A percentile compares a stretch with the other conserved stretches of the same genome.
phyloP scores from a whole-genome alignment of 176 grass and related monocot species.

The Elaeis guineensis region DNA sequence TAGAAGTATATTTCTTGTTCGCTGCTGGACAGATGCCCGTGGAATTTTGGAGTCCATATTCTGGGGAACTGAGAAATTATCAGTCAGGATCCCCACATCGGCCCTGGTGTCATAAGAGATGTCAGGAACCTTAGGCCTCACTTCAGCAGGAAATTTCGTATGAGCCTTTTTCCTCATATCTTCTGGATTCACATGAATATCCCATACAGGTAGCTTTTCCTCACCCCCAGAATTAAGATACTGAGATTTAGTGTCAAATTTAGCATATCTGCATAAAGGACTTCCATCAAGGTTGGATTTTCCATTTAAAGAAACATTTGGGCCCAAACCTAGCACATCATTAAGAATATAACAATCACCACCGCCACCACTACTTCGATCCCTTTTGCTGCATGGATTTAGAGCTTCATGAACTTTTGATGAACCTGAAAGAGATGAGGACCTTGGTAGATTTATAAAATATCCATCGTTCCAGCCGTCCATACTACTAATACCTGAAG shows the following conservation, averaged over 20 bases:
- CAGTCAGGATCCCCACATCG: conserved; percentile 9
- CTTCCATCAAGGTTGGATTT: conserved; percentile 11
- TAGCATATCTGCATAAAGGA: conserved; percentile 11
- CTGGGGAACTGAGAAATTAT: conserved; percentile 30
- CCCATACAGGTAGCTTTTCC: conserved; percentile 25
- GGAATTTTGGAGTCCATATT: conserved; percentile 28
- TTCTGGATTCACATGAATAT: conserved; percentile 8
- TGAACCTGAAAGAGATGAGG: conserved; percentile 16
- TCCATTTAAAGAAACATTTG: conserved; percentile 5
- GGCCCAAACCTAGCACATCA: neutral
- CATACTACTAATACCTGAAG: neutral
- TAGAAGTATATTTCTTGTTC: conserved; percentile 12
- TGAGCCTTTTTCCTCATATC: conserved; percentile 18
- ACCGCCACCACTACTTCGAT: neutral
- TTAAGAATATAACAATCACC: neutral
- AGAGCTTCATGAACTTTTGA: conserved; percentile 6
- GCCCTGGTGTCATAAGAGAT: conserved; percentile 14
- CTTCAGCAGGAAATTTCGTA: neutral
- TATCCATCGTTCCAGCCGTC: neutral
- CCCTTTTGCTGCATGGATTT: conserved; percentile 10
- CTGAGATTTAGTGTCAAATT: conserved; percentile 14
- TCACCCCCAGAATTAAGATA: conserved; percentile 19
- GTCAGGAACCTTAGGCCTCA: conserved; percentile 11
- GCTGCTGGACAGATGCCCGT: conserved; percentile 21
- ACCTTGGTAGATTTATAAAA: conserved; percentile 49